These are phyloP conservation scores for Tuber borchii DNA, from an alignment of 495 filamentous ascomycete species.

Conservation along the genomic window DNA sequence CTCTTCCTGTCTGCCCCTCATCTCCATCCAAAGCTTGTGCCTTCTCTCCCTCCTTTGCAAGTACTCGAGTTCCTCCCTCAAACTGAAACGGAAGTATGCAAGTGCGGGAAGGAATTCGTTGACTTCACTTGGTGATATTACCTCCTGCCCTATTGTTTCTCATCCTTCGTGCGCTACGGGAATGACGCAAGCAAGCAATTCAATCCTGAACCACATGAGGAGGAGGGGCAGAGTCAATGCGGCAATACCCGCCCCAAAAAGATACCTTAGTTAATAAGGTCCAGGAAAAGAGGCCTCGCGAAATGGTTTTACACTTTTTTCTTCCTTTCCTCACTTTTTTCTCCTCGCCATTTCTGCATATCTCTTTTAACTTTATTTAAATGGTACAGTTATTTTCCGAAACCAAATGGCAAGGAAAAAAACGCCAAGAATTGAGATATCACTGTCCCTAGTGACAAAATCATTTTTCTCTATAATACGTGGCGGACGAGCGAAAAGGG, in stretches of 20 bases:
- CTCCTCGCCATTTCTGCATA: background rate
- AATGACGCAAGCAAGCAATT: constrained; percentile 3
- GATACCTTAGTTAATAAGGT: background rate
- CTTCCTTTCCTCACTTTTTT: background rate
- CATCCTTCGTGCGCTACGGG: background rate
- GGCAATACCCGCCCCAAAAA: background rate
- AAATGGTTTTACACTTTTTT: background rate
- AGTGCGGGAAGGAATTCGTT: constrained; percentile 3
- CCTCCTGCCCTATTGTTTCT: background rate
- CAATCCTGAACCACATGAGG: constrained; percentile 1
- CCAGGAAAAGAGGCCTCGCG: background rate
- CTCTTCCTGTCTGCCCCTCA: background rate
- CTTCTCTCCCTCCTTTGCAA: background rate
- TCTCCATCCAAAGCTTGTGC: background rate
- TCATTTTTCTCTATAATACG: background rate
- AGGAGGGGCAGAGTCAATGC: background rate
- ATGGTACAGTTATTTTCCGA: background rate
- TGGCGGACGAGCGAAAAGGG: constrained; percentile 3
- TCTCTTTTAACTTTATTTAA: constrained; percentile 1
- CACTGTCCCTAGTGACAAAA: background rate
- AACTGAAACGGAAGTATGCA: constrained; percentile 3
- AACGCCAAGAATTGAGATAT: background rate
- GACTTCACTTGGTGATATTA: constrained; percentile 3
- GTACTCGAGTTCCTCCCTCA: constrained; percentile 1
- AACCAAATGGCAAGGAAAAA: background rate